These are phyloP conservation scores for Lachnellula arida DNA, from an alignment of 2,329 filamentous ascomycete species.

Conservation along the genomic window DNA sequence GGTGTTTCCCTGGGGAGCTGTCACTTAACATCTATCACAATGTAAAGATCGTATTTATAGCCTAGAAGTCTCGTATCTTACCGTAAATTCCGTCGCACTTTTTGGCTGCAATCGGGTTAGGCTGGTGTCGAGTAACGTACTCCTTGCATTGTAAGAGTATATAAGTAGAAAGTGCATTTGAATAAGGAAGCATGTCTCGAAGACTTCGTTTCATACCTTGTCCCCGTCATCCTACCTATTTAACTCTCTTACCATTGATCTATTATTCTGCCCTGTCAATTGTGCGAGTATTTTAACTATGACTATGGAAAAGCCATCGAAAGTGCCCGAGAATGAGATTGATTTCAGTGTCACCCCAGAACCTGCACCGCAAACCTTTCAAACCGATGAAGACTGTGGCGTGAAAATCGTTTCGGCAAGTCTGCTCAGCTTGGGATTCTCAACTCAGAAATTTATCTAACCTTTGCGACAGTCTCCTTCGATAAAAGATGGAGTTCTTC, in stretches of 20 bases:
- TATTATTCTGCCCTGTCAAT: no score
- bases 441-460: neutral
- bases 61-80: neutral
- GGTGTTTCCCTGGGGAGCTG: neutral
- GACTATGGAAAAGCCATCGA: no score
- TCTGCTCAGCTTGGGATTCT: neutral
- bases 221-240: no score
- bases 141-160: no score
- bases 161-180: no score
- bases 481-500: constrained; percentile 92
- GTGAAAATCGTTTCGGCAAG: constrained; percentile 25
- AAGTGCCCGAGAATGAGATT: constrained; percentile 14
- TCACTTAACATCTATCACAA: neutral
- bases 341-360: constrained; percentile 28
- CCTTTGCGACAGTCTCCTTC: constrained; percentile 61
- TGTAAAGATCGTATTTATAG: neutral
- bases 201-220: no score
- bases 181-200: no score
- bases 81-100: constrained; percentile 1
- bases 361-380: constrained; percentile 19
- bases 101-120: constrained; percentile 2
- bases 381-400: constrained; percentile 24
- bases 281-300: no score
- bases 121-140: neutral
- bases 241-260: no score